A percentile compares a stretch with the other conserved stretches of the same genome.
Conservation (phyloP, 2,329 filamentous ascomycete genomes). For the Monosporascus sp. region DNA sequence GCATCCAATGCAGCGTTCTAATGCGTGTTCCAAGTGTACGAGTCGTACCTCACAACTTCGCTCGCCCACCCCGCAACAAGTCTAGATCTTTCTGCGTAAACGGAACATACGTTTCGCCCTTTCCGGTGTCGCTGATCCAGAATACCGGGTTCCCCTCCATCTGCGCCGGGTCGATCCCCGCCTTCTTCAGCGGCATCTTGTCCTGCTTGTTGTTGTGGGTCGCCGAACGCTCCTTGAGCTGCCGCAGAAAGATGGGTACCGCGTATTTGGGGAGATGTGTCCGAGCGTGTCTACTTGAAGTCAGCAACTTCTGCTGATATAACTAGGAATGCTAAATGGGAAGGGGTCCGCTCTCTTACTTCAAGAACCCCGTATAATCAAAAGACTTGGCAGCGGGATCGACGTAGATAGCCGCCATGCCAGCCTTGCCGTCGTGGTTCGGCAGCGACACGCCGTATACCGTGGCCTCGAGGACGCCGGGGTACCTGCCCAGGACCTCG, state of each 20-base stretch:
- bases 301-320: not conserved
- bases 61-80: conserved; percentile 36
- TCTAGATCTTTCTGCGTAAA: conserved; percentile 58
- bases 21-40: no score
- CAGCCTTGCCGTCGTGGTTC: conserved; percentile 62
- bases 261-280: conserved; percentile 65
- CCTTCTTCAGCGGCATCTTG: conserved; percentile 63
- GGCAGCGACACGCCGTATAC: conserved; percentile 65
- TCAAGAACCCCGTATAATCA: conserved; percentile 55
- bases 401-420: conserved; percentile 57
- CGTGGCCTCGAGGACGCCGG: conserved; percentile 59
- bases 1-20: no score
- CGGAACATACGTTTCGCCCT: conserved; percentile 50
- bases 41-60: conserved; percentile 34
- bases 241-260: conserved; percentile 66
- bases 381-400: conserved; percentile 46
- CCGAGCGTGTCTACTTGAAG: conserved; percentile 40
- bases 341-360: conserved; percentile 23
- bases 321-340: not conserved
- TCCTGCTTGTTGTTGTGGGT: conserved; percentile 79
- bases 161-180: conserved; percentile 57
- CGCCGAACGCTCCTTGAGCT: conserved; percentile 53
- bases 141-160: conserved; percentile 38
- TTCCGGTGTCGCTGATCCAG: conserved; percentile 55
- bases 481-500: conserved; percentile 54